Evolutionary conservation across 108 stramenopile species (phyloP).

Genomic region (Cyclotella kingstonii): DNA sequence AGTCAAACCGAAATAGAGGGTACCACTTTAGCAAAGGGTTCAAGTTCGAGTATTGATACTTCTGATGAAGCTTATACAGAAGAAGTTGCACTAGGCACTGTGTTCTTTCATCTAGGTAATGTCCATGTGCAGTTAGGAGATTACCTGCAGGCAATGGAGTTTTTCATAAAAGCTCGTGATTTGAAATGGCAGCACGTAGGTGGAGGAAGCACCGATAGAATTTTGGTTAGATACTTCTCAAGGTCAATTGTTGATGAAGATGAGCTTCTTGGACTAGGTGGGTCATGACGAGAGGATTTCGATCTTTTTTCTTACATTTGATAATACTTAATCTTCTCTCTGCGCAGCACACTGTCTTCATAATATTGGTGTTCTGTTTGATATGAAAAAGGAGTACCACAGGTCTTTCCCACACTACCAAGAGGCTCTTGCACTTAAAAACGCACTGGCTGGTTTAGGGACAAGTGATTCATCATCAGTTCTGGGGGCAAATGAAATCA

Average conservation of each 20-base stretch:
- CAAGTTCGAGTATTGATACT: constrained; percentile 6
- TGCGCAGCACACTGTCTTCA: constrained; percentile 34
- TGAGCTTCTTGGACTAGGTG: constrained; percentile 37
- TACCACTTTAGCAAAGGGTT: background rate
- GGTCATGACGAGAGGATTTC: background rate
- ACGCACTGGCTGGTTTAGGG: constrained; percentile 25
- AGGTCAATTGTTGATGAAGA: constrained; percentile 31
- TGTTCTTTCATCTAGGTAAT: constrained; percentile 41
- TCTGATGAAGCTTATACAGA: constrained; percentile 12
- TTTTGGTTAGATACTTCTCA: constrained; percentile 28
- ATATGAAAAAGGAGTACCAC: constrained; percentile 37
- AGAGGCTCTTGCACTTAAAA: constrained; percentile 37
- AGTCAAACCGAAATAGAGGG: background rate
- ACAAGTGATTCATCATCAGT: constrained; percentile 9
- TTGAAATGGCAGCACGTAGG: constrained; percentile 40
- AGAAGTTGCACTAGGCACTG: constrained; percentile 35
- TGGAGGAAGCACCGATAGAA: constrained; percentile 32
- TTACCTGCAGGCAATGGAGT: constrained; percentile 33
- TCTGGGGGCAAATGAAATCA: constrained; percentile 19
- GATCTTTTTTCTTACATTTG: background rate
- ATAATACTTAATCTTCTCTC: background rate
- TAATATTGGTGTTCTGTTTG: constrained; percentile 36
- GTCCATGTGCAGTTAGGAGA: constrained; percentile 29
- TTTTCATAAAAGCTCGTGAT: constrained; percentile 39
- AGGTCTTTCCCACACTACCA: constrained; percentile 41